Evolutionary conservation across 306 rosid genomes (phyloP), one percentile per base, ranked within the genome.

Genomic region (Casuarina equisetifolia): DNA sequence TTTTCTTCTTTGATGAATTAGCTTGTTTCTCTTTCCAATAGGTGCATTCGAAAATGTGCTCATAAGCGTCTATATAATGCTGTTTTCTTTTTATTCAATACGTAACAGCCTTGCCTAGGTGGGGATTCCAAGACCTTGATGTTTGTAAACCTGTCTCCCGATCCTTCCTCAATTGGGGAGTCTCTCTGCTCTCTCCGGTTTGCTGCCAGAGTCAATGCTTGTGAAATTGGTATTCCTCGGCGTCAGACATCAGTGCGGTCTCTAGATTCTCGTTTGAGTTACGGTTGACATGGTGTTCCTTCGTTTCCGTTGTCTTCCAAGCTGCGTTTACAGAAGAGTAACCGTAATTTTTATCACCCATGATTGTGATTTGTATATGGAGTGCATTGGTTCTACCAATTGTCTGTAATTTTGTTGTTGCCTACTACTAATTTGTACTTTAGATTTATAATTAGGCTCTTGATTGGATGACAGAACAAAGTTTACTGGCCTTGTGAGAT

Each of bases 41-140:
- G 58, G 16, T 52, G 58, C n/a, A 4, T 52, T 16, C 20, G 13
- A 12, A 4, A 19, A 2, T 53, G 59, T 52, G 4, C 13, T 52
- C 58, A 52, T 8, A 13, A 25, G 20, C 48, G 15, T 64, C 4
- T 4, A 13, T 36, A 10, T 64, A 17, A 66, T 42, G 15, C 17
- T 10, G 43, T 67, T 36, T 53, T 57, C 20, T 15, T 55, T 39
- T 51, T 59, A 15, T 79, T 70, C 4, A 44, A 73, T 73, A 40
- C 64, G 70, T 79, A 10, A 76, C 98, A 95, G 98, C 98, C 98
- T 51, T 95, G 97, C 84, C 84, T 95, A 19, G 98, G 96, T 46
- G 97, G 98, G 32, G 97, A 95, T 68, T 95, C 98, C 1, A 95
- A 95, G 80, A 95, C 97, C 4, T 82, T 95, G 69, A 95, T 95